Evolutionary conservation across 1,284 basidiomycete genomes (phyloP).

Genomic region (Termitomyces sp.): DNA sequence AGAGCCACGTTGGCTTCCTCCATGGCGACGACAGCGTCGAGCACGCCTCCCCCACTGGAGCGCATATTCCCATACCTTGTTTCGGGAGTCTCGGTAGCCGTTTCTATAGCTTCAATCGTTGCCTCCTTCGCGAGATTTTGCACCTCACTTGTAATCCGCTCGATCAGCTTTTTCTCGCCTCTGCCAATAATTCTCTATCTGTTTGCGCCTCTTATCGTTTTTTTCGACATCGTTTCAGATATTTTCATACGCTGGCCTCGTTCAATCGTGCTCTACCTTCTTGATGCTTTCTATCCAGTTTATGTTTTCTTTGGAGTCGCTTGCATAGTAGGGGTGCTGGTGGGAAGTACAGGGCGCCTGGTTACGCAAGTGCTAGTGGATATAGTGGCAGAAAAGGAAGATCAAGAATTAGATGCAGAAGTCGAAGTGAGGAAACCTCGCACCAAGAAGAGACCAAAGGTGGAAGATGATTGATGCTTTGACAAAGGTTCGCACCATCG

Average conservation of each 20-base stretch:
- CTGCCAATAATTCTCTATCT: slow-evolving; percentile 39
- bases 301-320: slow-evolving; percentile 59
- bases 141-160: slow-evolving; percentile 19
- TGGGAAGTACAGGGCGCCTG: slow-evolving; percentile 40
- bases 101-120: background rate
- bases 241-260: slow-evolving; percentile 44
- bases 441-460: background rate
- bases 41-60: slow-evolving; percentile 9
- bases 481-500: background rate
- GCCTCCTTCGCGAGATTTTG: slow-evolving; percentile 5
- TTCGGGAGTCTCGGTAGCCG: slow-evolving; percentile 4
- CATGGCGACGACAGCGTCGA: slow-evolving; percentile 3
- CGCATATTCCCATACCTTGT: slow-evolving; percentile 13
- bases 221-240: slow-evolving; percentile 38
- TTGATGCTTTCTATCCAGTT: slow-evolving; percentile 50
- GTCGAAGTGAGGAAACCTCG: background rate
- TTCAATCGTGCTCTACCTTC: slow-evolving; percentile 29
- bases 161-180: slow-evolving; percentile 23
- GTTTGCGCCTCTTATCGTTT: slow-evolving; percentile 44
- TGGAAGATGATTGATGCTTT: background rate
- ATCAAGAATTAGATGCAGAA: background rate
- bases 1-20: no score
- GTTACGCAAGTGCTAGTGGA: slow-evolving; percentile 13
- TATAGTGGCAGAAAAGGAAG: background rate
- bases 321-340: slow-evolving; percentile 44